These are phyloP conservation scores for Eragrostis curvula DNA, from an alignment of 176 grass and related monocot genomes.

Conservation along the genomic window DNA sequence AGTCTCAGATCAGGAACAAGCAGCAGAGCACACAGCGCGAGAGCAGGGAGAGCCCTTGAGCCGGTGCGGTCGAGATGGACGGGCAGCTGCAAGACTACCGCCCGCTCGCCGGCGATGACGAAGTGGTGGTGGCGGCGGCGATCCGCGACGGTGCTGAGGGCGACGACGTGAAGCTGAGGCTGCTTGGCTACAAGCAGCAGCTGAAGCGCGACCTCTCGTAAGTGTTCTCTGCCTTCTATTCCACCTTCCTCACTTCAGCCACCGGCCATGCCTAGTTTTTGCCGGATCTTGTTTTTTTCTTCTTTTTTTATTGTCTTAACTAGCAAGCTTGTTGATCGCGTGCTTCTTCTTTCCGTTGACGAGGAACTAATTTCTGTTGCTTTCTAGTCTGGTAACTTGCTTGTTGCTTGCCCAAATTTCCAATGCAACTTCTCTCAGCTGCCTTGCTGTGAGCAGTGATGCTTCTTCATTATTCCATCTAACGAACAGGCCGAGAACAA, in stretches of 20 bases:
- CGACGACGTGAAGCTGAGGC: conserved; percentile 43
- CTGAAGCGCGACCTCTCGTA: conserved; percentile 88
- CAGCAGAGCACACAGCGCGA: too few species aligned
- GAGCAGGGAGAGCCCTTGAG: too few species aligned
- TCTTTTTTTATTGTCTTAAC: too few species aligned
- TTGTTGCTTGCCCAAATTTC: neutral
- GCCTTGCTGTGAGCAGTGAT: too few species aligned
- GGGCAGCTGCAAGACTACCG: conserved; percentile 40
- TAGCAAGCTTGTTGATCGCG: neutral
- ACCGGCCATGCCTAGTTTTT: neutral
- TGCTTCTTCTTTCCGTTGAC: neutral
- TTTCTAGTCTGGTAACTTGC: neutral
- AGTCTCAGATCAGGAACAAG: too few species aligned
- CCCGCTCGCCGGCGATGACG: conserved; percentile 39
- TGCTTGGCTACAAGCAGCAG: conserved; percentile 81
- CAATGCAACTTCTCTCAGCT: neutral
- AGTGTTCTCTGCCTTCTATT: neutral
- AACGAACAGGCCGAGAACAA: neutral
- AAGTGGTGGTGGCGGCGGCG: neutral
- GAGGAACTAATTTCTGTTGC: conserved; percentile 6
- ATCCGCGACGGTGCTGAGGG: neutral
- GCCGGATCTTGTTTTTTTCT: neutral
- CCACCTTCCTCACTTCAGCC: neutral
- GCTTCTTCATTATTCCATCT: too few species aligned
- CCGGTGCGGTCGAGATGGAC: conserved; percentile 5